Conservation (phyloP, 352 stramenopile species). For the Phytopythium kandeliae region DNA sequence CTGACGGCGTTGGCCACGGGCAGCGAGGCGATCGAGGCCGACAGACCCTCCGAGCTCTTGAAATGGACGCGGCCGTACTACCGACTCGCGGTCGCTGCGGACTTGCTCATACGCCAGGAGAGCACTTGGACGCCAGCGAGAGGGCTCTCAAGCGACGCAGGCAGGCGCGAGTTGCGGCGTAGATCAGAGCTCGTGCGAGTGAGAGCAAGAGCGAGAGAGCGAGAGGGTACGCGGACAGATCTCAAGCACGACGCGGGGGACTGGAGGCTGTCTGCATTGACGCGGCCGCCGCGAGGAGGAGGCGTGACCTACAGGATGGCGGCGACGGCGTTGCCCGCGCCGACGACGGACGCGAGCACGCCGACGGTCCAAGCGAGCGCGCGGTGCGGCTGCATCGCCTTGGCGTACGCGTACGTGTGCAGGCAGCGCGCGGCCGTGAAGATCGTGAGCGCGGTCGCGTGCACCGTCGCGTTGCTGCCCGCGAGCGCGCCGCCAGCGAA, state of each 20-base stretch:
- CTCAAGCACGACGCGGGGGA: too few relatives aligned
- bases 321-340: conserved; percentile 15
- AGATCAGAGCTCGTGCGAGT: too few relatives aligned
- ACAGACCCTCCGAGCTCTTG: conserved; percentile 21
- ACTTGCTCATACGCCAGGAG: too few relatives aligned
- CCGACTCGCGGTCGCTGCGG: too few relatives aligned
- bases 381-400: conserved; percentile 31
- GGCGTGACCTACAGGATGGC: conserved; percentile 12
- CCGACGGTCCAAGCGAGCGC: conserved; percentile 17
- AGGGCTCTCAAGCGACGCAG: too few relatives aligned
- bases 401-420: conserved; percentile 33
- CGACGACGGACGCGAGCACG: conserved; percentile 16
- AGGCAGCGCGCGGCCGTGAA: conserved; percentile 31
- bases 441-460: conserved; percentile 21
- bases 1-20: conserved; percentile 29
- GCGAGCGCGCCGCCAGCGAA: conserved; percentile 42
- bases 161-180: too few relatives aligned
- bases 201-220: too few relatives aligned
- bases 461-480: conserved; percentile 26
- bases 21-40: conserved; percentile 26
- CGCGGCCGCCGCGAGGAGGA: too few relatives aligned
- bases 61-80: conserved; percentile 18
- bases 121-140: too few relatives aligned
- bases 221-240: too few relatives aligned
- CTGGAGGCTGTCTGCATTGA: too few relatives aligned